phyloP scores from a whole-genome alignment of 768 basidiomycete species.

The Hygrocybe coccinea region DNA sequence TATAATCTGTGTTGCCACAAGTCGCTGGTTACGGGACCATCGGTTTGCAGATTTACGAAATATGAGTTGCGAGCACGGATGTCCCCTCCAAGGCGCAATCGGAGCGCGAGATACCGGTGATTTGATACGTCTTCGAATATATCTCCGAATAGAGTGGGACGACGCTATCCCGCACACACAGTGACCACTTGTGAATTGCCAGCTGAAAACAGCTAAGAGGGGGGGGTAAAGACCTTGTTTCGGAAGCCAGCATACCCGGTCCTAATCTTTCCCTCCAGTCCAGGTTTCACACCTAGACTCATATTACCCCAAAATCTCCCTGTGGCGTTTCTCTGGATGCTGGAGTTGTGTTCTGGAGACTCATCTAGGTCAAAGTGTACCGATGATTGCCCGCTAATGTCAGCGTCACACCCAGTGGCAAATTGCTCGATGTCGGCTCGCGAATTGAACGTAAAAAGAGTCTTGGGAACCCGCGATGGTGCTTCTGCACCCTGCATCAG shows the following conservation, averaged over 20 bases:
- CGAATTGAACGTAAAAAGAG: constrained; percentile 62
- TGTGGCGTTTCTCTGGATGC: constrained; percentile 47
- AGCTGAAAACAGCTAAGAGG: constrained; percentile 2
- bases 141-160: constrained; percentile 85
- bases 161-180: constrained; percentile 41
- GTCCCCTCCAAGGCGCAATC: constrained; percentile 73
- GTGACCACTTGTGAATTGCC: background rate
- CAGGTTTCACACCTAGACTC: constrained; percentile 60
- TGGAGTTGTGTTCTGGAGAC: constrained; percentile 40
- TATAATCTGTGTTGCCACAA: constrained; percentile 95
- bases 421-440: constrained; percentile 54
- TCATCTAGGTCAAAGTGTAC: constrained; percentile 70
- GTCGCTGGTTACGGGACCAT: constrained; percentile 72
- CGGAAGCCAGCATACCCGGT: constrained; percentile 90
- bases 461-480: constrained; percentile 55
- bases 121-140: constrained; percentile 77
- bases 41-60: constrained; percentile 90
- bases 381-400: constrained; percentile 81
- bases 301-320: constrained; percentile 80
- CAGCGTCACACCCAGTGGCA: constrained; percentile 79
- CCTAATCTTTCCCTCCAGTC: constrained; percentile 63
- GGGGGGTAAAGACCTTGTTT: constrained; percentile 56
- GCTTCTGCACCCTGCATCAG: constrained; percentile 73
- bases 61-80: constrained; percentile 77
- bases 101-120: constrained; percentile 76